These are phyloP conservation scores for Coleophoma cylindrospora DNA, from an alignment of 2,329 filamentous ascomycete genomes.

Conservation along the genomic window DNA sequence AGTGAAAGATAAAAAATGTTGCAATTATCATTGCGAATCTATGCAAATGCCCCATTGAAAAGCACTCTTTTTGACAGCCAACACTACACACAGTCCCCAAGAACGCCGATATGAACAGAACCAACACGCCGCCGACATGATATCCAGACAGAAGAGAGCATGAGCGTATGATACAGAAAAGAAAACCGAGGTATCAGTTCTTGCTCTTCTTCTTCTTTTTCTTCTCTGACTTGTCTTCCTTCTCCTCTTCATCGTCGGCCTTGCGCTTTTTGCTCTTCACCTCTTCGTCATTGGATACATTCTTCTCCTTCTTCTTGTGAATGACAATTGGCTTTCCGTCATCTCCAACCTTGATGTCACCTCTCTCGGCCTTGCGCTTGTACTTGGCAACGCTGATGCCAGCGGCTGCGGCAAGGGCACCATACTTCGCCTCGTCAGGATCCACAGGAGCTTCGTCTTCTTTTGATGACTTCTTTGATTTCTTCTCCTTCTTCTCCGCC, in stretches of 20 bases:
- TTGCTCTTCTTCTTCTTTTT: conserved; percentile 50
- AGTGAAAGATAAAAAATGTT: too few relatives aligned
- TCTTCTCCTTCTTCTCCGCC: conserved; percentile 23
- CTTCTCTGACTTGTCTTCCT: conserved; percentile 54
- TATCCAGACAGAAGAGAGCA: conserved; percentile 4
- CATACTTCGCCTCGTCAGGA: conserved; percentile 32
- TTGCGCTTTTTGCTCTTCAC: conserved; percentile 68
- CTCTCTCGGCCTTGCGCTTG: conserved; percentile 71
- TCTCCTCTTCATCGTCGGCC: conserved; percentile 52
- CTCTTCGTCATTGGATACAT: conserved; percentile 47
- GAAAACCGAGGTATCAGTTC: conserved; percentile 15
- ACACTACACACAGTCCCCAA: not conserved
- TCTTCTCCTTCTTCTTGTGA: conserved; percentile 66
- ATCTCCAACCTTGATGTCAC: conserved; percentile 62
- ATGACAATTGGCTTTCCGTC: conserved; percentile 62
- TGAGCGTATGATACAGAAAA: conserved; percentile 18
- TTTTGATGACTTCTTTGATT: conserved; percentile 27
- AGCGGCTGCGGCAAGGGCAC: conserved; percentile 55
- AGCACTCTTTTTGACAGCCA: not conserved
- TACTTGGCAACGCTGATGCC: conserved; percentile 72
- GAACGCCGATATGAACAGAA: conserved; percentile 5
- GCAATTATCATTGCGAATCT: not conserved
- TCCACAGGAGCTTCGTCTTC: conserved; percentile 26
- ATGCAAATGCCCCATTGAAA: not conserved
- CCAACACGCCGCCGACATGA: conserved; percentile 7